Percentiles rank a stretch among this genome's conserved stretches.
Conservation (phyloP, 2,329 filamentous ascomycete species). For the Colletotrichum spaethianum region DNA sequence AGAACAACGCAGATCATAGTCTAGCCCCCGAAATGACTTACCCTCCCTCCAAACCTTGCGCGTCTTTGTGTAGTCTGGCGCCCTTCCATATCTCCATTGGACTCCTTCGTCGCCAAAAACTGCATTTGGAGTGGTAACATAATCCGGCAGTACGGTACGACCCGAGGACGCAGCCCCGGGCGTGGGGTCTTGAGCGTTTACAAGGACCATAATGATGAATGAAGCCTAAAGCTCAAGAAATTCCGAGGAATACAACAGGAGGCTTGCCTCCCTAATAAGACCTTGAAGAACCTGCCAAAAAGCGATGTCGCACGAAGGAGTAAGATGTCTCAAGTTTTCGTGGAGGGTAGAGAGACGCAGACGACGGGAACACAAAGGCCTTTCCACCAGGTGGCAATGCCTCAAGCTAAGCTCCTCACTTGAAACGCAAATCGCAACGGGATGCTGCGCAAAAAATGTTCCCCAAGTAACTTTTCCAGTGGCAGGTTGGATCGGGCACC, state of each 20-base stretch:
- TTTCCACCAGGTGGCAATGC: slow-evolving; percentile 11
- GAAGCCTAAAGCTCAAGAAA: background rate
- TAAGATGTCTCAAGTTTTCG: slow-evolving; percentile 30
- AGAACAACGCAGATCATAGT: background rate
- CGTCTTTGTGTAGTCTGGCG: slow-evolving; percentile 75
- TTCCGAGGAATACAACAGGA: background rate
- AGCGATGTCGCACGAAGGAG: slow-evolving; percentile 9
- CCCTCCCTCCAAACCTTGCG: slow-evolving; percentile 71
- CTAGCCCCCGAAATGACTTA: slow-evolving; percentile 51
- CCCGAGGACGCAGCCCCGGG: slow-evolving; percentile 9
- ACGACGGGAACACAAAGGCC: slow-evolving; percentile 10
- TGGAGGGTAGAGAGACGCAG: slow-evolving; percentile 25
- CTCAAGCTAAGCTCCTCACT: background rate
- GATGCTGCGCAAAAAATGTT: background rate
- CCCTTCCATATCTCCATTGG: slow-evolving; percentile 35
- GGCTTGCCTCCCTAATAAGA: slow-evolving; percentile 17
- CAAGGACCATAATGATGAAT: slow-evolving; percentile 28
- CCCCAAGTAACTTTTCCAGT: slow-evolving; percentile 9
- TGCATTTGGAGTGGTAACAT: slow-evolving; percentile 35
- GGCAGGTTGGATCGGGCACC: background rate
- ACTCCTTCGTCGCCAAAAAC: slow-evolving; percentile 34
- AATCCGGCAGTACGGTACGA: slow-evolving; percentile 18
- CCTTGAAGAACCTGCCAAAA: background rate
- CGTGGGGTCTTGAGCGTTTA: slow-evolving; percentile 24
- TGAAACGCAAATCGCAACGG: slow-evolving; percentile 29